A percentile compares a stretch with the other conserved stretches of the same genome.
Evolutionary conservation across 805 yeast species (phyloP).

Genomic region (Yarrowia sp.): DNA sequence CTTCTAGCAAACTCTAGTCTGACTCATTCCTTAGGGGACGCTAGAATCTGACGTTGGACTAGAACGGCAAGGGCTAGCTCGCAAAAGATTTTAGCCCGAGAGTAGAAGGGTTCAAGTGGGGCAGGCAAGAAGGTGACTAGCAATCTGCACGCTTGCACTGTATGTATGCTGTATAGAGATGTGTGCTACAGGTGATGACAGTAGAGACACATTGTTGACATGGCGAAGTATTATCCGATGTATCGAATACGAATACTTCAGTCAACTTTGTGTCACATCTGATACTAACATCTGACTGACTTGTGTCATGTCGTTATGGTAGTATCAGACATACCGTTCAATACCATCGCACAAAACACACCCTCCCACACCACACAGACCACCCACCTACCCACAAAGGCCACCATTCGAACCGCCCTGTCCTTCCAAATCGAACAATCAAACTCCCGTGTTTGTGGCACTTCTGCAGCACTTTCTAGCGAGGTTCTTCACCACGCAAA

Average conservation of each 20-base stretch:
- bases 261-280: not conserved
- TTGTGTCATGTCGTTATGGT: too few species aligned
- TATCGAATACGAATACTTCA: too few species aligned
- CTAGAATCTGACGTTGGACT: constrained; percentile 11
- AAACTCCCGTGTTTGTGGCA: not conserved
- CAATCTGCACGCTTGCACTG: too few species aligned
- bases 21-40: constrained; percentile 5
- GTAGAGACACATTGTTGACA: too few species aligned
- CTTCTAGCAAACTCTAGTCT: constrained; percentile 16
- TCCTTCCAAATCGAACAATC: not conserved
- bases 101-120: not conserved
- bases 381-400: not conserved
- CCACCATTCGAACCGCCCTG: not conserved
- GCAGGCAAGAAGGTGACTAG: too few species aligned
- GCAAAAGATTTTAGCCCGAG: constrained; percentile 4
- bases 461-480: not conserved
- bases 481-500: not conserved
- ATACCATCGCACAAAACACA: too few species aligned
- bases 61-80: constrained; percentile 9
- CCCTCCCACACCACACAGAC: too few species aligned
- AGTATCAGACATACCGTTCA: too few species aligned
- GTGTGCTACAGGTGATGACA: too few species aligned
- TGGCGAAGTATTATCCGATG: too few species aligned
- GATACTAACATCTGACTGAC: not conserved
- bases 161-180: too few species aligned